Conservation (phyloP, 176 grass and related monocot species). For the Eremochloa ophiuroides region DNA sequence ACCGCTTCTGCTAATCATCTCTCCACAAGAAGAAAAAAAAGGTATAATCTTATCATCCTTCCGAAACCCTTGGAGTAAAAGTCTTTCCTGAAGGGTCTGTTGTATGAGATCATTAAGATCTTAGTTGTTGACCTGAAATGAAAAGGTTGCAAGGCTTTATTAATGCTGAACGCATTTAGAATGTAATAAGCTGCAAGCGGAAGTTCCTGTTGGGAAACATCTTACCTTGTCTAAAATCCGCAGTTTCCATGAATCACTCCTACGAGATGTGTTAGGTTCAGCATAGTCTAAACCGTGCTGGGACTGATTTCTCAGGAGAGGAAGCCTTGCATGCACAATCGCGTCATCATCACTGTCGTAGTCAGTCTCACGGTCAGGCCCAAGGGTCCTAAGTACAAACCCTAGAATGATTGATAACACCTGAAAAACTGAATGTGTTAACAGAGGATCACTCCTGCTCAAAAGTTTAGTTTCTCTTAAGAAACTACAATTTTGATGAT, state of each 20-base stretch:
- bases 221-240: constrained; percentile 63
- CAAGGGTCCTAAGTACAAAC: constrained; percentile 66
- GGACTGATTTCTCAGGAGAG: constrained; percentile 68
- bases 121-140: constrained; percentile 60
- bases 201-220: neutral
- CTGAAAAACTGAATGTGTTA: constrained; percentile 24
- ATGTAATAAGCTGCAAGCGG: neutral
- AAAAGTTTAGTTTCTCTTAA: neutral
- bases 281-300: constrained; percentile 29
- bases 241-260: constrained; percentile 73
- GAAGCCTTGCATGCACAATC: constrained; percentile 54
- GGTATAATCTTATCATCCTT: constrained; percentile 16
- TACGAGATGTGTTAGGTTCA: constrained; percentile 43
- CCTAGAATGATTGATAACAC: constrained; percentile 63
- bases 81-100: constrained; percentile 5
- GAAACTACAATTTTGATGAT: neutral
- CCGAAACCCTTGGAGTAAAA: neutral
- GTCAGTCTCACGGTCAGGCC: constrained; percentile 58
- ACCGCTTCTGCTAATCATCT: constrained; percentile 1
- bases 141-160: neutral
- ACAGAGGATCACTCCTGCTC: neutral
- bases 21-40: constrained; percentile 6
- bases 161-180: neutral
- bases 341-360: constrained; percentile 85
- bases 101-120: neutral